Evolutionary conservation across 805 yeast species (phyloP).

Genomic region (Saccharomyces cerevisiae): DNA sequence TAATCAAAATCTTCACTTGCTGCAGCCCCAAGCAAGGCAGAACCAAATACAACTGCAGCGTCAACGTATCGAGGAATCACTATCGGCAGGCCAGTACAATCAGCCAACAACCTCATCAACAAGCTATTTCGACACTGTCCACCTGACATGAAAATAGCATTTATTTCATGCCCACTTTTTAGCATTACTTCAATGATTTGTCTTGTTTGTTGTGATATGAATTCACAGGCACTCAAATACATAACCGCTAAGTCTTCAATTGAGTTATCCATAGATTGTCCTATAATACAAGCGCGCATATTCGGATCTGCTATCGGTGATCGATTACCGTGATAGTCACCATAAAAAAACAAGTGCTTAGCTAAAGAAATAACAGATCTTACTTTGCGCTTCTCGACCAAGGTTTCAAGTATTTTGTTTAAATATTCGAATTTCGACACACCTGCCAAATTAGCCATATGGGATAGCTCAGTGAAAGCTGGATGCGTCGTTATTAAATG

Average conservation of each 20-base stretch:
- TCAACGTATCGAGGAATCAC: conserved; percentile 91
- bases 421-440: conserved; percentile 75
- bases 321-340: conserved; percentile 93
- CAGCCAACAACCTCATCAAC: conserved; percentile 82
- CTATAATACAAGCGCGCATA: conserved; percentile 89
- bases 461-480: conserved; percentile 65
- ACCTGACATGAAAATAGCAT: conserved; percentile 81
- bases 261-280: conserved; percentile 85
- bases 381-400: conserved; percentile 47
- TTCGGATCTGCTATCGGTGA: conserved; percentile 94
- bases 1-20: conserved; percentile 64
- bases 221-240: conserved; percentile 92
- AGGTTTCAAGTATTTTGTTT: conserved; percentile 62
- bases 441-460: conserved; percentile 57
- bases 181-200: conserved; percentile 87
- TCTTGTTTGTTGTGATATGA: conserved; percentile 94
- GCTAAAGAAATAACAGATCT: conserved; percentile 76
- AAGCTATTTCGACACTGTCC: conserved; percentile 94
- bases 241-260: conserved; percentile 76
- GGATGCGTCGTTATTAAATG: conserved; percentile 87
- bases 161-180: conserved; percentile 66
- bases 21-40: conserved; percentile 90
- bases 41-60: conserved; percentile 93
- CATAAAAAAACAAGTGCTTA: conserved; percentile 82
- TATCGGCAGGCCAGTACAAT: conserved; percentile 85